Base-by-base conservation (phyloP, 768 basidiomycete genomes). In the Pleurotus djamor region DNA sequence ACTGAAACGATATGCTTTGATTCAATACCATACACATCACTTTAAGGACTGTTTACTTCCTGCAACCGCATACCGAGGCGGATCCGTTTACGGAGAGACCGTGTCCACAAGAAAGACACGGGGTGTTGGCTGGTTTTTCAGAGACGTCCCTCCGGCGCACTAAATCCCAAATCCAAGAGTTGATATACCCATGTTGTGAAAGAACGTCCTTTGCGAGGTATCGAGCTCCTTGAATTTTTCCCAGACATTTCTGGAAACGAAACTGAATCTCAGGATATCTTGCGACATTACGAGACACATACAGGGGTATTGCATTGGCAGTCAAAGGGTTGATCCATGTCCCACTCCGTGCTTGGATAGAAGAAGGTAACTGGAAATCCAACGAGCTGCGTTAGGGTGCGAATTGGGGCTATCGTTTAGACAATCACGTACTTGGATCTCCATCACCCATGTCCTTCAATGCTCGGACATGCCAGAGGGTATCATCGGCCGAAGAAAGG, bases 341-440 rank as follows among this genome's bases (percentile, higher is more conserved):
- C 78, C 86, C 86, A 88, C 65, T 88, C 86, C 13, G 84, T 88
- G 64, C 79, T 82, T 14, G 86, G 87, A 67, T 88, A 87, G 67
- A 87, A 88, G 66, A 81, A 87, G 2, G 81, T 83, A 57, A 87
- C 75, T 71, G 67, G 35, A 56, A 48, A 34, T n/a, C 56, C 48
- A 7, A 8, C 28, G 17, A 7, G 17, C 37, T 70, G 72, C 36
- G 63, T 64, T 16, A 68, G 68, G 57, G 74, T 73, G 59, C 69
- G 59, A 21, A 28, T 28, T 33, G 33, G 59, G 51, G 43, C 32
- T n/a, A 9, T 10, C 38, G 38, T 41, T 41, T 41, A 36, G 28
- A 59, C 54, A 17, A 28, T 28, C 70, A 74, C 64, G 72, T 72
- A 75, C 84, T 60, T 16, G 70, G 41, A 35, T 75, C 72, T 34